These are phyloP conservation scores for Pythium sukuiense DNA, from an alignment of 352 stramenopile species.

Conservation along the genomic window DNA sequence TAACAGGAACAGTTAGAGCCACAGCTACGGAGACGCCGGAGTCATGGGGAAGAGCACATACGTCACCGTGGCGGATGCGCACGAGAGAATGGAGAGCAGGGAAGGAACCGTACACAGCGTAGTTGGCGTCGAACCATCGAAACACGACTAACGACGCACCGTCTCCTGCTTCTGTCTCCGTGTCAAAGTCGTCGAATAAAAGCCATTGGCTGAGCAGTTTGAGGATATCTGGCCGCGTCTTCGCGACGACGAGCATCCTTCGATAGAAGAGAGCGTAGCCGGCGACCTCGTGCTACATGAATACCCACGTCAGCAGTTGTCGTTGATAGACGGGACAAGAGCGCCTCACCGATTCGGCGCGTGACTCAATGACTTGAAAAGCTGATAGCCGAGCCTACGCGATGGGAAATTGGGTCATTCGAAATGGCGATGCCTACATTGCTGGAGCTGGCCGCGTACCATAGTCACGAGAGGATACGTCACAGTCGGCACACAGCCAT, in stretches of 20 bases:
- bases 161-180: slow-evolving; percentile 11
- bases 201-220: slow-evolving; percentile 24
- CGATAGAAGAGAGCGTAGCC: slow-evolving; percentile 27
- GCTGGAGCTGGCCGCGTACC: slow-evolving; percentile 14
- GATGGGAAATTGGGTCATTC: background rate
- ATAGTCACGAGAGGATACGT: slow-evolving; percentile 51
- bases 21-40: too few species aligned
- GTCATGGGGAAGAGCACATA: slow-evolving; percentile 17
- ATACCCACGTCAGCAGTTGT: background rate
- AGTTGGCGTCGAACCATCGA: slow-evolving; percentile 19
- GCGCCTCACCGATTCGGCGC: background rate
- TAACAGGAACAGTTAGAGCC: slow-evolving; percentile 30
- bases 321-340: background rate
- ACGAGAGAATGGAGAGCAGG: slow-evolving; percentile 19
- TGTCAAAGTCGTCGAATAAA: slow-evolving; percentile 18
- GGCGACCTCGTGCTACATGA: slow-evolving; percentile 13
- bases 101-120: slow-evolving; percentile 19
- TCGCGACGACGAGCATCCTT: slow-evolving; percentile 21
- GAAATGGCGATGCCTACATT: background rate
- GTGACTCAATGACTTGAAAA: slow-evolving; percentile 27
- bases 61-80: slow-evolving; percentile 29
- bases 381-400: slow-evolving; percentile 23
- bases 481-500: slow-evolving; percentile 37
- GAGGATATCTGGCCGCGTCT: slow-evolving; percentile 22
- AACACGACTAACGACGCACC: slow-evolving; percentile 11